Evolutionary conservation across 805 yeast species (phyloP), one percentile per base, ranked within the genome.

Genomic region (Wickerhamiella occidentalis): DNA sequence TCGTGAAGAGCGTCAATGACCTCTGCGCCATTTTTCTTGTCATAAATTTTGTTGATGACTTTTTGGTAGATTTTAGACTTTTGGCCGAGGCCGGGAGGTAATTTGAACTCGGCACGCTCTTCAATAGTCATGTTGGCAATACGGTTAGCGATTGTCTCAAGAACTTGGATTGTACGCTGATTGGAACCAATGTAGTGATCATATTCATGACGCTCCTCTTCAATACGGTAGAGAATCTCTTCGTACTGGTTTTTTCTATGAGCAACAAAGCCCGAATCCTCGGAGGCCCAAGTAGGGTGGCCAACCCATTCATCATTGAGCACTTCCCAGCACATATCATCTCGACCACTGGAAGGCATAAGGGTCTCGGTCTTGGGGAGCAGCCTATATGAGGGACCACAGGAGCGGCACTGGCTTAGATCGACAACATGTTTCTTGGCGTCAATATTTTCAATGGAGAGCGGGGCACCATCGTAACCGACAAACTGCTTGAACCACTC

Each of bases 221-320:
- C 98, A 51, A 88, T 85, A 63, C 94, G 82, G 70, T 87, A 88
- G 49, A 92, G 68, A 45, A 92, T 85, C 64, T 92, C 99, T 66
- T 92, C 99, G 64, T 90, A 92, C 68, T 92, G 98, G 63, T 92
- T 92, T 67, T 92, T 92, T 56, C 97, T 78, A 65, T 92, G 99
- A n/a, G 98, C 96, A 63, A 92, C 88, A 60, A 90, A 92, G 0
- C 98, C 99, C 11, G 96, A 85, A 65, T 92, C 99, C 65, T 92
- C 99, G 0, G 97, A 90, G 3, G 97, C 98, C 99, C 99, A 92
- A n/a, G 95, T 94, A 19, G 99, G 99, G 66, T 92, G 97, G 6
- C 96, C 96, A 30, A 92, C 97, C 96, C 97, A 92, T 66, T 90
- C 97, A 64, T 92, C 98, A 65, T 92, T 92, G 58, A 92, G 74